A percentile compares a stretch with the other conserved stretches of the same genome.
Evolutionary conservation across 768 basidiomycete genomes (phyloP).

Genomic region (Russula sp.): DNA sequence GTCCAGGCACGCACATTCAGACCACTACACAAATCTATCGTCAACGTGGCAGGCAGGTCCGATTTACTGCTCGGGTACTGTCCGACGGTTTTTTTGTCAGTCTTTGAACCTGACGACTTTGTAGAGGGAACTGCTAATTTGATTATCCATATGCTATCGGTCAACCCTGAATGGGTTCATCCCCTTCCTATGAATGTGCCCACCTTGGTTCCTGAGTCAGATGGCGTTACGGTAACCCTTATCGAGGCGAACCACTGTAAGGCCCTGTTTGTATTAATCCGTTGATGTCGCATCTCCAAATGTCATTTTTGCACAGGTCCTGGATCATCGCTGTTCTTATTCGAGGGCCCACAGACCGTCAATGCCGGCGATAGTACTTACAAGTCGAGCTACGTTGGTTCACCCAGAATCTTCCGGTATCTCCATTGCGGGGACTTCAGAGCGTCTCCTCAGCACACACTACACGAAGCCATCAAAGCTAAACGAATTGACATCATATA

Average conservation of each 20-base stretch:
- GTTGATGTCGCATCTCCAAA: neutral
- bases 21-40: slow-evolving; percentile 91
- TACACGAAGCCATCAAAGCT: slow-evolving; percentile 77
- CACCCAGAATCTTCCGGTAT: slow-evolving; percentile 69
- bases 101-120: neutral
- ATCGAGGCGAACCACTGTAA: slow-evolving; percentile 97
- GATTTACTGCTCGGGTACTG: slow-evolving; percentile 81
- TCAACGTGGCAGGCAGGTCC: slow-evolving; percentile 85
- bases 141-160: slow-evolving; percentile 85
- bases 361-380: slow-evolving; percentile 81
- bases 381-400: slow-evolving; percentile 66
- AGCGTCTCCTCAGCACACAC: slow-evolving; percentile 80
- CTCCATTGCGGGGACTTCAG: slow-evolving; percentile 94
- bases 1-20: slow-evolving; percentile 88
- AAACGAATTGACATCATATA: slow-evolving; percentile 85
- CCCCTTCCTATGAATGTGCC: slow-evolving; percentile 78
- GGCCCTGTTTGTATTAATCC: slow-evolving; percentile 17
- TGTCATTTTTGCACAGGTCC: slow-evolving; percentile 41
- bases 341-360: slow-evolving; percentile 85
- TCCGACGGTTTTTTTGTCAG: neutral
- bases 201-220: slow-evolving; percentile 69
- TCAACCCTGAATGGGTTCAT: slow-evolving; percentile 85
- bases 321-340: slow-evolving; percentile 90
- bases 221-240: slow-evolving; percentile 82
- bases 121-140: slow-evolving; percentile 80